Percentiles rank a stretch among this genome's conserved stretches.
Evolutionary conservation across 192 early-diverging fungal species (phyloP).

Genomic region (Jimgerdemannia flammicorona): DNA sequence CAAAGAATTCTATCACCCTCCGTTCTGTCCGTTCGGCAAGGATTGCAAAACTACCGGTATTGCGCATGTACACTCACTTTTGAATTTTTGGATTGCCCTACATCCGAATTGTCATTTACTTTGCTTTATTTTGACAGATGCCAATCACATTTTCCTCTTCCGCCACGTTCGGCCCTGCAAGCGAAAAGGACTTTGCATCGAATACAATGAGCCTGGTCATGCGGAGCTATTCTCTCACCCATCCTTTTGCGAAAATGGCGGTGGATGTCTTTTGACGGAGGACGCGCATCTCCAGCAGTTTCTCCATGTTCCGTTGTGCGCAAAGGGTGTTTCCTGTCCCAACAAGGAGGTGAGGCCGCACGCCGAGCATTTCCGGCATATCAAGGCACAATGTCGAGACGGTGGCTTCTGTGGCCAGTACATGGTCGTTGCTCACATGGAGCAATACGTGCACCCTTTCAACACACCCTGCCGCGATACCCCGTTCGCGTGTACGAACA

Average conservation of each 20-base stretch:
- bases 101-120: not conserved
- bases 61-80: not conserved
- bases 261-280: not conserved
- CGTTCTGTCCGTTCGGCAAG: not conserved
- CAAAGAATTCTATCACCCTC: not conserved
- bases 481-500: not conserved
- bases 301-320: not conserved
- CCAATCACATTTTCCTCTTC: not conserved
- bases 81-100: not conserved
- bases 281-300: not conserved
- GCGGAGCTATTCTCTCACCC: not conserved
- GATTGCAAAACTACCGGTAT: not conserved
- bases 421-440: not conserved
- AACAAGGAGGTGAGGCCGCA: not conserved
- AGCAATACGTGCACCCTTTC: not conserved
- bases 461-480: not conserved
- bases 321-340: not conserved
- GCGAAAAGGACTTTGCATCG: not conserved
- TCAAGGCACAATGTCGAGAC: not conserved
- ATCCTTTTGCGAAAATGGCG: not conserved
- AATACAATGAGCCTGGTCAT: not conserved
- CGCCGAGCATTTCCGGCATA: not conserved
- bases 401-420: not conserved
- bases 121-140: not conserved
- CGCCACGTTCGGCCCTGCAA: not conserved